These are phyloP conservation scores for Aspergillus aculeatinus DNA, from an alignment of 2,329 filamentous ascomycete species.

Conservation along the genomic window DNA sequence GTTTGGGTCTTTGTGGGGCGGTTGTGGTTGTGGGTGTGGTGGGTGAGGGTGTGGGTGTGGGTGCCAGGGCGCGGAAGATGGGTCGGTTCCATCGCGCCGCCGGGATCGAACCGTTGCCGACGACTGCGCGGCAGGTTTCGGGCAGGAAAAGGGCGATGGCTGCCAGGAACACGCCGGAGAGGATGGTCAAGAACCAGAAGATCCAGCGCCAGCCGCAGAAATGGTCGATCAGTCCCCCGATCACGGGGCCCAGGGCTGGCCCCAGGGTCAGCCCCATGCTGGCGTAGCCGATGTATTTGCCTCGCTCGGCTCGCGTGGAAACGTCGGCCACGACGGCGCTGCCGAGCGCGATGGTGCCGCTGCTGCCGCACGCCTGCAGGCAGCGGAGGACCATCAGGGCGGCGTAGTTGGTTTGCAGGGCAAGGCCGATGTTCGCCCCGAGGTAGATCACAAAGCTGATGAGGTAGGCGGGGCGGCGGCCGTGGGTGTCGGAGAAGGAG, in stretches of 20 bases:
- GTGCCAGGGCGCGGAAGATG: neutral
- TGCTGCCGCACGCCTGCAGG: slow-evolving; percentile 52
- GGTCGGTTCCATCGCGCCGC: slow-evolving; percentile 27
- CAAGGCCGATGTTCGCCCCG: slow-evolving; percentile 39
- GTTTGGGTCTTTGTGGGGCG: slow-evolving; percentile 13
- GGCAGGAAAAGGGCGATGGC: slow-evolving; percentile 58
- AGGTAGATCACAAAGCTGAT: slow-evolving; percentile 52
- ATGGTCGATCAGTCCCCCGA: slow-evolving; percentile 64
- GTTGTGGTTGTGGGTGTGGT: slow-evolving; percentile 10
- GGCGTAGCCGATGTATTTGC: slow-evolving; percentile 70
- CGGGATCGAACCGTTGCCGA: slow-evolving; percentile 34
- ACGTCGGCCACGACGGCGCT: slow-evolving; percentile 73
- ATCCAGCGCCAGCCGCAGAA: slow-evolving; percentile 67
- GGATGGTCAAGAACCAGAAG: slow-evolving; percentile 68
- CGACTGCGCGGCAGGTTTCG: slow-evolving; percentile 44
- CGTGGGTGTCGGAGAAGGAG: slow-evolving; percentile 60
- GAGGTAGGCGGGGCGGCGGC: slow-evolving; percentile 62
- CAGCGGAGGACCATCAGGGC: slow-evolving; percentile 39
- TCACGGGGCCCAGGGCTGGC: slow-evolving; percentile 56
- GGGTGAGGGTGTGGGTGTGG: neutral
- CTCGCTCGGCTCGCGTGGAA: slow-evolving; percentile 66
- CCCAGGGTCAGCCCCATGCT: slow-evolving; percentile 56
- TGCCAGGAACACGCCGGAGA: slow-evolving; percentile 46
- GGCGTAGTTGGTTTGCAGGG: slow-evolving; percentile 34
- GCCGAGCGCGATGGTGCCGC: slow-evolving; percentile 68